Conservation (phyloP, 1,284 basidiomycete genomes). For the Spongispora temasekensis region DNA sequence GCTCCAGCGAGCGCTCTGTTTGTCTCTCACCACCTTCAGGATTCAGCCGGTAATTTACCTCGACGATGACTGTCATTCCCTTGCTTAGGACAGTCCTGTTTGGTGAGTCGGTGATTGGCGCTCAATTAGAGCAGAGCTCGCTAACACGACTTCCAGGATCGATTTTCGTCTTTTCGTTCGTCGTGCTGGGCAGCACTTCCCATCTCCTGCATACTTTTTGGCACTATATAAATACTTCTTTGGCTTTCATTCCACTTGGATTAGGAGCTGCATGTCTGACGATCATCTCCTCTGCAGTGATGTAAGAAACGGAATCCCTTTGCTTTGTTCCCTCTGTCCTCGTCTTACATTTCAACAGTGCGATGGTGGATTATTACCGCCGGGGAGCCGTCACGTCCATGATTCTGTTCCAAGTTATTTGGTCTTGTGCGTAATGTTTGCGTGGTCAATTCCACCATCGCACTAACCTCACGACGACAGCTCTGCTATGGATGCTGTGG, state of each 20-base stretch:
- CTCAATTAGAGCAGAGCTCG: background rate
- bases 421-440: slow-evolving; percentile 23
- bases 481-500: slow-evolving; percentile 28
- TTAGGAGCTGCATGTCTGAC: slow-evolving; percentile 16
- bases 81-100: slow-evolving; percentile 24
- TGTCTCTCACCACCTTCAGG: background rate
- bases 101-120: slow-evolving; percentile 16
- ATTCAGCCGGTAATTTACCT: background rate
- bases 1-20: too few species aligned
- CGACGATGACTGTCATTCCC: slow-evolving; percentile 26
- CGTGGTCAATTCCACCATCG: background rate
- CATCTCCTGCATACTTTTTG: slow-evolving; percentile 12
- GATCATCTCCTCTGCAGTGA: slow-evolving; percentile 21
- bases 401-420: slow-evolving; percentile 27
- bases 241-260: slow-evolving; percentile 21
- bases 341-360: slow-evolving; percentile 14
- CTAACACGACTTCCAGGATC: slow-evolving; percentile 12
- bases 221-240: background rate
- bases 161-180: slow-evolving; percentile 18
- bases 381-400: slow-evolving; percentile 20
- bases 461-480: slow-evolving; percentile 8
- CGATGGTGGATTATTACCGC: slow-evolving; percentile 13
- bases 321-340: background rate
- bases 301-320: slow-evolving; percentile 19
- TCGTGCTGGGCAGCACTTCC: slow-evolving; percentile 24